Evolutionary conservation across 2,329 filamentous ascomycete species (phyloP).

Genomic region (Pseudocercospora macadamiae): DNA sequence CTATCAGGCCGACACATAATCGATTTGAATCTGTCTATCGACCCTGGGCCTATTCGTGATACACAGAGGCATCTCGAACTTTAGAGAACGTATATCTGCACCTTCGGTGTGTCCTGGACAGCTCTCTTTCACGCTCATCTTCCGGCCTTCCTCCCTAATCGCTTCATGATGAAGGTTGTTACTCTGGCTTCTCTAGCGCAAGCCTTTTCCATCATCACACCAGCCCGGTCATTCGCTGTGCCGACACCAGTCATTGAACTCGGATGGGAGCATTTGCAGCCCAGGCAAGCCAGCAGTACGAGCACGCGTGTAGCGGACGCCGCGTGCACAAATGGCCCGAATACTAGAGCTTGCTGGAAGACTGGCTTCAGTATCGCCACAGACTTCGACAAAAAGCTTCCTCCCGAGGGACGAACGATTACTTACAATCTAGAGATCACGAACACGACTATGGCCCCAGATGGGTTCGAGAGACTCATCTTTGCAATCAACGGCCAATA

Average conservation of each 20-base stretch:
- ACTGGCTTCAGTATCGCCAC: slow-evolving; percentile 49
- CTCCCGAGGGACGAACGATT: slow-evolving; percentile 43
- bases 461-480: slow-evolving; percentile 38
- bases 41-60: no score
- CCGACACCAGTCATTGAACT: slow-evolving; percentile 7
- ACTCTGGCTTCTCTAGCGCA: slow-evolving; percentile 5
- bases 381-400: slow-evolving; percentile 50
- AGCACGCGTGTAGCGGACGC: slow-evolving; percentile 8
- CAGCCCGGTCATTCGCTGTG: slow-evolving; percentile 11
- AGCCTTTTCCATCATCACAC: slow-evolving; percentile 6
- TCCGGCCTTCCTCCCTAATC: no score
- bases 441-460: slow-evolving; percentile 42
- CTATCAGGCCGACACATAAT: no score
- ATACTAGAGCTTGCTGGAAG: slow-evolving; percentile 47
- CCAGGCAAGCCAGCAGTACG: slow-evolving; percentile 2
- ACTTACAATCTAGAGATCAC: slow-evolving; percentile 39
- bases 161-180: slow-evolving; percentile 15
- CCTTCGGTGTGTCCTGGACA: no score
- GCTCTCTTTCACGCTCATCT: no score
- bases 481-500: slow-evolving; percentile 65
- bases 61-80: no score
- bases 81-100: no score
- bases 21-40: no score
- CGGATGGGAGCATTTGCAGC: background rate
- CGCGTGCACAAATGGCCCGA: slow-evolving; percentile 45